A percentile compares a stretch with the other conserved stretches of the same genome.
Conservation (phyloP, 2,329 filamentous ascomycete species). For the Xylariaceae sp. region DNA sequence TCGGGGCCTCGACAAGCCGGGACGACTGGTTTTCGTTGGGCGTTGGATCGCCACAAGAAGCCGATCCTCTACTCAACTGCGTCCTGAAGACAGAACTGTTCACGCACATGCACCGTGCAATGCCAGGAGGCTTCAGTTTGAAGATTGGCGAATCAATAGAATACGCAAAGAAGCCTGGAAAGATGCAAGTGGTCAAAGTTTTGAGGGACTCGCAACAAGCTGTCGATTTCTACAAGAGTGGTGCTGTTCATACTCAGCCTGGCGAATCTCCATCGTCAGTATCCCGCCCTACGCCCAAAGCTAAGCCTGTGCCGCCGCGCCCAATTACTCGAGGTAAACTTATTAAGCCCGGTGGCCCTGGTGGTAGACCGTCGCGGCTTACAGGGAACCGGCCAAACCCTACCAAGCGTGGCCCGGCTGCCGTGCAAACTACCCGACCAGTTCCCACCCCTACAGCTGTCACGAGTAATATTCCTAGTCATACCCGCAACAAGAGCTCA, state of each 20-base stretch:
- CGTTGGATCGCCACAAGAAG: constrained; percentile 85
- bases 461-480: constrained; percentile 50
- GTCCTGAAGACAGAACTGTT: constrained; percentile 97
- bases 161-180: constrained; percentile 97
- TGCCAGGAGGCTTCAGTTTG: constrained; percentile 80
- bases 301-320: constrained; percentile 82
- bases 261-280: constrained; percentile 84
- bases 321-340: constrained; percentile 94
- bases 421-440: constrained; percentile 40
- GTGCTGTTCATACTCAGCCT: constrained; percentile 81
- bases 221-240: constrained; percentile 92
- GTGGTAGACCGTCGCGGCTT: constrained; percentile 77
- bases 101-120: constrained; percentile 82
- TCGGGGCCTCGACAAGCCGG: constrained; percentile 79
- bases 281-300: constrained; percentile 84
- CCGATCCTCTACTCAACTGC: constrained; percentile 92
- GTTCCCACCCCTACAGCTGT: constrained; percentile 40
- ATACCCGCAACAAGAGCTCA: constrained; percentile 62
- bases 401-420: constrained; percentile 35
- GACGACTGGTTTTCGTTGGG: constrained; percentile 98
- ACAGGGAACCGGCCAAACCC: constrained; percentile 54
- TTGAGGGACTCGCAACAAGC: constrained; percentile 81
- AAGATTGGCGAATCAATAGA: constrained; percentile 86
- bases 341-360: constrained; percentile 87
- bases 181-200: constrained; percentile 86